Base-by-base conservation (phyloP, 371 early-diverging fungal genomes). In the Syncephalis plumigaleata region DNA sequence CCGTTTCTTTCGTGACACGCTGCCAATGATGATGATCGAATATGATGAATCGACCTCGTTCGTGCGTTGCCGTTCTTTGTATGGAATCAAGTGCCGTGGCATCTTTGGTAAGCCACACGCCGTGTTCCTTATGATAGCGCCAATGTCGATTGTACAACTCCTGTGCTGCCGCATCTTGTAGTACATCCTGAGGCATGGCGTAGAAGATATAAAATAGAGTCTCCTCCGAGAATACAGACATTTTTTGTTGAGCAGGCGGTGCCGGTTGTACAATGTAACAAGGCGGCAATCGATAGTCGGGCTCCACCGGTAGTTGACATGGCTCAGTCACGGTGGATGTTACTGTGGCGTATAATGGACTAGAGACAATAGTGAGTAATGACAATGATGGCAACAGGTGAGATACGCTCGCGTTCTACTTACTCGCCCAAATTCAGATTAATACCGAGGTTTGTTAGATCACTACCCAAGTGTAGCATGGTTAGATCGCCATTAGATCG, bases 141-240 rank as follows among this genome's bases (percentile, higher is more conserved):
- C 91, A 96, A 55, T 79, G 75, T 48, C 90, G 79, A 56, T 72
- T 71, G 55, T 63, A 80, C 54, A 96, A 71, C 65, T 91, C 89
- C 46, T 84, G 80, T 21, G 92, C 92, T n/a, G 91, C 91, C 21
- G 79, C 78, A 52, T 90, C 86, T 68, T 93, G 93, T 31, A 87
- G 55, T 47, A 79, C 71, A 48, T 89, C 87, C 42, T 81, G 70
- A 24, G 91, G 88, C 70, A 87, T 71, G 11, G 89, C 73, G 64
- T 96, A 94, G 64, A 96, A 96, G 27, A 91, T 76, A 67, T 91
- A 94, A 55, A 96, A 89, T 45, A 96, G 69, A 7, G 93, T 87
- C 54, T 93, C 92, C 42, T 94, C 95, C 38, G 76, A 64, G 24
- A 87, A 73, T 7, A 70, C 61, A 20, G 67, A 54, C 46, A 92